Evolutionary conservation across 805 yeast genomes (phyloP).

Genomic region (Teunomyces panamensis): DNA sequence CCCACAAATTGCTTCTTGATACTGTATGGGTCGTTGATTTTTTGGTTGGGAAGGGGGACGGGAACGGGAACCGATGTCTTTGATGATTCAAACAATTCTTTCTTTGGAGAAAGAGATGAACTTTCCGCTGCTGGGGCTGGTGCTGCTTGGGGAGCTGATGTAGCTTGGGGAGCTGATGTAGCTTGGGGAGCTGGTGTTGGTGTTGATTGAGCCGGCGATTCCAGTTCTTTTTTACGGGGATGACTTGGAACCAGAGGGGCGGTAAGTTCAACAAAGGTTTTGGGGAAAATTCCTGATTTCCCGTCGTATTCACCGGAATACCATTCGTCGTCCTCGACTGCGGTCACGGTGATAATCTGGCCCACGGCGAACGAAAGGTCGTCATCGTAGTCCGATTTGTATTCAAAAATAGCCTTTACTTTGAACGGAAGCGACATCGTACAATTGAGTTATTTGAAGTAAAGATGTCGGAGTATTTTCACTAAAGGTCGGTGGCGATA

Average conservation of each 20-base stretch:
- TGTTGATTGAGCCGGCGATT: not conserved
- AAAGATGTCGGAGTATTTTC: too few relatives aligned
- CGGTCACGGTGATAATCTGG: constrained; percentile 69
- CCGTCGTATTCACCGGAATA: constrained; percentile 68
- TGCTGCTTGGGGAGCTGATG: constrained; percentile 6
- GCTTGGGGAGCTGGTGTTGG: constrained; percentile 5
- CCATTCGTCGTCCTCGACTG: constrained; percentile 92
- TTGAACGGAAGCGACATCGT: constrained; percentile 51
- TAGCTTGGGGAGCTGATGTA: constrained; percentile 5
- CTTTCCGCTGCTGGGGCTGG: not conserved
- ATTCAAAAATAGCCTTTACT: constrained; percentile 67
- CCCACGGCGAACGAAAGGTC: constrained; percentile 72
- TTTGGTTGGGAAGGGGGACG: constrained; percentile 26
- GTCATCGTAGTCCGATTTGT: constrained; percentile 64
- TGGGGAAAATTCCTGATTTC: constrained; percentile 81
- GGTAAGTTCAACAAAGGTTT: constrained; percentile 63
- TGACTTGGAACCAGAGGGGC: constrained; percentile 6
- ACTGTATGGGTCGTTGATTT: constrained; percentile 42
- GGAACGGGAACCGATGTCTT: constrained; percentile 17
- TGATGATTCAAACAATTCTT: not conserved
- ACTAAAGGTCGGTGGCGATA: too few relatives aligned
- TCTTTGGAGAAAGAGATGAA: not conserved
- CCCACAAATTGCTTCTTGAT: constrained; percentile 55
- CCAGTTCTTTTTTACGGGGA: constrained; percentile 8
- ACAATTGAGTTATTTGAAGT: constrained; percentile 13